Evolutionary conservation across 768 basidiomycete genomes (phyloP).

Genomic region (Lactifluus echinatus): DNA sequence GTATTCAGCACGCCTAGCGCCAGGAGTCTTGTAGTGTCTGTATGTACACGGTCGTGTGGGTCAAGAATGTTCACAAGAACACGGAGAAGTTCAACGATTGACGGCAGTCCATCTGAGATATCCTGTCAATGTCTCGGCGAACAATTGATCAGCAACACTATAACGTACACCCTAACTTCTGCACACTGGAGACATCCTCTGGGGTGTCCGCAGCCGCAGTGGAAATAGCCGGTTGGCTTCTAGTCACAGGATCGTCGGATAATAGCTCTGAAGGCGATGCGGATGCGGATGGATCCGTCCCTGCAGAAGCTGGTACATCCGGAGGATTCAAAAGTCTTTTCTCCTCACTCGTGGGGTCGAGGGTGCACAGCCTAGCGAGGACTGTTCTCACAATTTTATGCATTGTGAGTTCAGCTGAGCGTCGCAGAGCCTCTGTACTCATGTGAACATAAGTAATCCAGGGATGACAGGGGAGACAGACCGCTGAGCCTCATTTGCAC

Average conservation of each 20-base stretch:
- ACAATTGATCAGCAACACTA: not conserved
- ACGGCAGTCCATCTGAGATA: conserved; percentile 71
- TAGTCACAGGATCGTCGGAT: not conserved
- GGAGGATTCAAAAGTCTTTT: conserved; percentile 48
- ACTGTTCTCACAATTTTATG: conserved; percentile 77
- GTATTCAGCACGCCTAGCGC: conserved; percentile 82
- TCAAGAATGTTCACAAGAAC: conserved; percentile 94
- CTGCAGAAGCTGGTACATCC: conserved; percentile 27
- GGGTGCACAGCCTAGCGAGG: conserved; percentile 60
- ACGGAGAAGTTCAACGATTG: conserved; percentile 84
- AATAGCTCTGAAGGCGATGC: not conserved
- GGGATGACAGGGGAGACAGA: conserved; percentile 32
- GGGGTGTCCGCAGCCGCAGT: not conserved
- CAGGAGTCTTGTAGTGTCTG: conserved; percentile 88
- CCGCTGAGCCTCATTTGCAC: conserved; percentile 96
- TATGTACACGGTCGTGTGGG: conserved; percentile 90
- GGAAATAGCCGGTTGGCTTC: not conserved
- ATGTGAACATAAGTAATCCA: conserved; percentile 12
- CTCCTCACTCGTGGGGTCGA: conserved; percentile 64
- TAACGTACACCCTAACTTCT: conserved; percentile 10
- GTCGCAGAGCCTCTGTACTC: conserved; percentile 67
- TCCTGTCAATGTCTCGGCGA: not conserved
- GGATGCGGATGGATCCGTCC: not conserved
- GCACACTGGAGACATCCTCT: not conserved
- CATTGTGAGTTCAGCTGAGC: conserved; percentile 85